phyloP scores from a whole-genome alignment of 768 basidiomycete species.

The Lactarius akahatsu region DNA sequence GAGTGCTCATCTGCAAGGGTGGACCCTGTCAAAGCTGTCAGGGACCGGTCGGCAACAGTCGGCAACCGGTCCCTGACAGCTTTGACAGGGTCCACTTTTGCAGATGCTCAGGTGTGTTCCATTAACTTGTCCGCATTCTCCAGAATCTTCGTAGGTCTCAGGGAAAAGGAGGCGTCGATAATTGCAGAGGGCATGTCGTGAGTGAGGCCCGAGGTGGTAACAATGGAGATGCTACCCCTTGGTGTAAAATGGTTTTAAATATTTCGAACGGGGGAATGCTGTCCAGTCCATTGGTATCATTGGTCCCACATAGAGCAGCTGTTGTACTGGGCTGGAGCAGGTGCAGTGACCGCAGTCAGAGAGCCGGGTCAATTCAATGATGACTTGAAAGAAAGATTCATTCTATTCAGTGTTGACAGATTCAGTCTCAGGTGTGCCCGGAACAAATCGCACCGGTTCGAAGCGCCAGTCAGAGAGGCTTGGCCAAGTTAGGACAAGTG shows the following conservation, averaged over 20 bases:
- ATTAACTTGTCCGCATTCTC: slow-evolving; percentile 6
- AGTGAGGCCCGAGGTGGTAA: not conserved
- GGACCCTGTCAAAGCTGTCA: too few species aligned
- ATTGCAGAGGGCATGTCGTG: not conserved
- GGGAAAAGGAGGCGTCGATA: not conserved
- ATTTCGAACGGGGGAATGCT: not conserved
- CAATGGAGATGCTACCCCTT: not conserved
- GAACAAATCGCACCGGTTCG: not conserved
- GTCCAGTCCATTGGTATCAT: not conserved
- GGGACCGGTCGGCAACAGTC: too few species aligned
- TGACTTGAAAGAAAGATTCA: not conserved
- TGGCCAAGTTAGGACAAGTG: too few species aligned
- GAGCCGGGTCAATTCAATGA: not conserved
- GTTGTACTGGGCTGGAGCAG: not conserved
- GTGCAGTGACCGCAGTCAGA: not conserved
- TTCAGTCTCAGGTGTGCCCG: not conserved
- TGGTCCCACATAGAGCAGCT: not conserved
- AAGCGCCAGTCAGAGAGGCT: not conserved
- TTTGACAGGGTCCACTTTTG: too few species aligned
- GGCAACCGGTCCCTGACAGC: too few species aligned
- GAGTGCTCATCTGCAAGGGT: too few species aligned
- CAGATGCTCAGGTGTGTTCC: not conserved
- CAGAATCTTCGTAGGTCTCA: not conserved
- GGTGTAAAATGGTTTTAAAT: not conserved
- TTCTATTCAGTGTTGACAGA: not conserved